phyloP scores from a whole-genome alignment of 768 basidiomycete species.

The Suillus plorans region DNA sequence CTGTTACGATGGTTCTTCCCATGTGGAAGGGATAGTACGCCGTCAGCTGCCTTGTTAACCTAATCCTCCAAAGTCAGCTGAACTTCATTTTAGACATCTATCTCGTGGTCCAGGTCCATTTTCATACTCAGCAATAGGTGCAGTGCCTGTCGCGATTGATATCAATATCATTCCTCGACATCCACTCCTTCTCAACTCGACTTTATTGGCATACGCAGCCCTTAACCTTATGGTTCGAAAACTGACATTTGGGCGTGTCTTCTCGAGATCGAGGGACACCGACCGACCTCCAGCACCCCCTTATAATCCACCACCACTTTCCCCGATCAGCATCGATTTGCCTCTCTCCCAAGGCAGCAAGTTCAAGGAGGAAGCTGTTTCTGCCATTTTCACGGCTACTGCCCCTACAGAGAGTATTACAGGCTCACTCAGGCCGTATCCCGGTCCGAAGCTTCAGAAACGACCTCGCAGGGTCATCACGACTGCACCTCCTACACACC shows the following conservation, averaged over 20 bases:
- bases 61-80: neutral
- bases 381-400: slow-evolving; percentile 18
- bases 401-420: neutral
- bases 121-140: neutral
- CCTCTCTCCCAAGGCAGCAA: slow-evolving; percentile 27
- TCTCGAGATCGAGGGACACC: slow-evolving; percentile 6
- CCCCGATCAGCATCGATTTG: slow-evolving; percentile 13
- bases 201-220: neutral
- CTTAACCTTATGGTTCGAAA: slow-evolving; percentile 18
- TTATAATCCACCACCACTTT: slow-evolving; percentile 15
- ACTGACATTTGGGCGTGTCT: neutral
- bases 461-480: neutral
- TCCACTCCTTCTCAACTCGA: neutral
- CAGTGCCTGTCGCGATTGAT: neutral
- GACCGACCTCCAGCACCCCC: slow-evolving; percentile 14
- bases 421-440: neutral
- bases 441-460: neutral
- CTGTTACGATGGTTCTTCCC: neutral
- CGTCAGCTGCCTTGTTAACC: neutral
- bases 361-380: slow-evolving; percentile 25
- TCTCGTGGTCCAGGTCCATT: neutral
- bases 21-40: neutral
- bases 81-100: neutral
- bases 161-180: neutral
- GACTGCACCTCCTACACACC: neutral